Percentiles rank a stretch among this genome's conserved stretches.
Conservation (phyloP, 2,329 filamentous ascomycete genomes). For the Botrytis pseudocinerea region DNA sequence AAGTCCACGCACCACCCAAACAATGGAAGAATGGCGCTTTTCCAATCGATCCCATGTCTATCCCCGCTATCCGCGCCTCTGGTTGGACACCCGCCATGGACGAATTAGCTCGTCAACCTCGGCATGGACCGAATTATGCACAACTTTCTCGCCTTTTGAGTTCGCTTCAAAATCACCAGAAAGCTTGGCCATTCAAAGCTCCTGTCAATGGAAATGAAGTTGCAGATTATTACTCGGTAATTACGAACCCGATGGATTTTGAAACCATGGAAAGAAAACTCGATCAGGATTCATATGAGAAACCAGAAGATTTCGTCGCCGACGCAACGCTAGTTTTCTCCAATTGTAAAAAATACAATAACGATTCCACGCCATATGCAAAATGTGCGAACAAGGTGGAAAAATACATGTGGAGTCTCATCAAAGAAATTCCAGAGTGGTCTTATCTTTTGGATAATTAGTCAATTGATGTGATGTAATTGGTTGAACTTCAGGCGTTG, state of each 20-base stretch:
- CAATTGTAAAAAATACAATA: conserved; percentile 96
- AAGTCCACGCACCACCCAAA: conserved; percentile 80
- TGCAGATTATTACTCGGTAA: conserved; percentile 98
- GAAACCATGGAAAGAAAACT: conserved; percentile 95
- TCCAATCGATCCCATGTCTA: conserved; percentile 80
- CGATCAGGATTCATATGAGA: conserved; percentile 87
- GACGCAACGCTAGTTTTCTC: conserved; percentile 89
- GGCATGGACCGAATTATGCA: conserved; percentile 95
- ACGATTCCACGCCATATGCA: conserved; percentile 89
- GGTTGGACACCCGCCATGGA: conserved; percentile 99
- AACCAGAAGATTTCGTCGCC: conserved; percentile 86
- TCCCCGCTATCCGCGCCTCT: conserved; percentile 84
- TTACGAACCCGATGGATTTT: conserved; percentile 96
- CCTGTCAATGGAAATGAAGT: conserved; percentile 96
- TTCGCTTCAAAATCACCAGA: conserved; percentile 89
- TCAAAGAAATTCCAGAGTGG: conserved; percentile 92
- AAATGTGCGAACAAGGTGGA: conserved; percentile 93
- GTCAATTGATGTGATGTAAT: background rate
- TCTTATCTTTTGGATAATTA: conserved; percentile 49
- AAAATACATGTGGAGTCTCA: conserved; percentile 93
- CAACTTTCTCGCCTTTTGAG: conserved; percentile 90
- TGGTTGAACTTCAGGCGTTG: background rate
- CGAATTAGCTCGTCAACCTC: conserved; percentile 88
- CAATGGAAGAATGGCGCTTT: conserved; percentile 77
- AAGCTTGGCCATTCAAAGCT: conserved; percentile 91